These are phyloP conservation scores for Colletotrichum australisinense DNA, from an alignment of 2,329 filamentous ascomycete species.

Conservation along the genomic window DNA sequence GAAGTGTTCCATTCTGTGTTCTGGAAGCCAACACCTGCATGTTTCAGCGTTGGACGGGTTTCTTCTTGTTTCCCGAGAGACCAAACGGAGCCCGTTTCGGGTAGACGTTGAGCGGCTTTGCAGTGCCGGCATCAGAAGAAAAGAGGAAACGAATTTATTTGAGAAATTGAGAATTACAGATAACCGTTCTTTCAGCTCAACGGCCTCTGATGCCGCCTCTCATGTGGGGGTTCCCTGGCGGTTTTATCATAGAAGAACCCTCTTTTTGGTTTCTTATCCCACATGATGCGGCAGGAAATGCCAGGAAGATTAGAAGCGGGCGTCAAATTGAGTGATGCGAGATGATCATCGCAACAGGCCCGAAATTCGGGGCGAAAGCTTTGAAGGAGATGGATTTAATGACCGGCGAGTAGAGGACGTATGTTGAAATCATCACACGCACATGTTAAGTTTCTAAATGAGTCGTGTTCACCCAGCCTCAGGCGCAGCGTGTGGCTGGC, in stretches of 20 bases:
- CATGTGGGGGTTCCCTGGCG: not conserved
- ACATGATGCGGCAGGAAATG: not conserved
- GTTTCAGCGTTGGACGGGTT: not conserved
- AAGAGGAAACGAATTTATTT: not conserved
- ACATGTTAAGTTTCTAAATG: not conserved
- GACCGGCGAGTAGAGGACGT: not conserved
- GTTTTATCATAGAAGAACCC: not conserved
- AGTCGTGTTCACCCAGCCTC: too few relatives aligned
- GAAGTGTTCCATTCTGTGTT: not conserved
- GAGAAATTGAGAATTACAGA: not conserved
- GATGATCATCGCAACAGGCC: not conserved
- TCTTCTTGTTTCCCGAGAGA: not conserved
- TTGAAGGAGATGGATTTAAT: not conserved
- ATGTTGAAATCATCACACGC: not conserved
- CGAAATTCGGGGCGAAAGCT: not conserved
- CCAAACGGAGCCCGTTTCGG: not conserved
- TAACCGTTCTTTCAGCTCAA: not conserved
- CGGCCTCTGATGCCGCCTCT: not conserved
- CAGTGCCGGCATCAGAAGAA: not conserved
- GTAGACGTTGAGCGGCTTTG: not conserved
- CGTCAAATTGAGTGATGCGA: not conserved
- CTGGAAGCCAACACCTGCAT: not conserved
- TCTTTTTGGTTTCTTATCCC: not conserved
- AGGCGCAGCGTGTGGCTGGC: not conserved
- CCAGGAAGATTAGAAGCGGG: not conserved